A percentile compares a stretch with the other conserved stretches of the same genome.
Evolutionary conservation across 345 rosid species (phyloP).

Genomic region (Anastatica hierochuntica): DNA sequence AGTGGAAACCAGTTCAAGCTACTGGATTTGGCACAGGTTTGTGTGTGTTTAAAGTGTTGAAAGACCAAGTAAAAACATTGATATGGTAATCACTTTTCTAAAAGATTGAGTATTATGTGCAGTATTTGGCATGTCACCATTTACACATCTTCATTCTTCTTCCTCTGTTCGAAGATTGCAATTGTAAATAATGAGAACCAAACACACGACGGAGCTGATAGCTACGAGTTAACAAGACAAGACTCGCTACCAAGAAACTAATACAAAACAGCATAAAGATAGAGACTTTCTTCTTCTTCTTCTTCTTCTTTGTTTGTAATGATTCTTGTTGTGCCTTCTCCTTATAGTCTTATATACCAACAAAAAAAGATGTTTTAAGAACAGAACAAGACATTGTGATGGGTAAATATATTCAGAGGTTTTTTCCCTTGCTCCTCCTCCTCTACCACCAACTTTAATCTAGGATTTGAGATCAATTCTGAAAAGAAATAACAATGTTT

Average conservation of each 20-base stretch:
- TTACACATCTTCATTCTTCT: conserved; percentile 83
- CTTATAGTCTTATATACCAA: too few species aligned
- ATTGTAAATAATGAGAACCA: conserved; percentile 27
- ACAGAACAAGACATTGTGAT: conserved; percentile 19
- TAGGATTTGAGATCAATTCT: too few species aligned
- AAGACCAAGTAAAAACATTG: background rate
- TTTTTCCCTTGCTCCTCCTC: background rate
- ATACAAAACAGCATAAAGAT: conserved; percentile 5
- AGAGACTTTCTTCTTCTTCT: conserved; percentile 5
- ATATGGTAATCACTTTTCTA: background rate
- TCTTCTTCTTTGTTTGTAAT: conserved; percentile 13
- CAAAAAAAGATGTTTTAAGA: conserved; percentile 10
- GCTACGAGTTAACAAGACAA: conserved; percentile 54
- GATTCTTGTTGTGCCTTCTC: background rate
- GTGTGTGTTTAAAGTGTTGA: background rate
- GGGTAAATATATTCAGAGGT: conserved; percentile 16
- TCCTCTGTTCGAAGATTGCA: conserved; percentile 75
- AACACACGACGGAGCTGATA: conserved; percentile 19
- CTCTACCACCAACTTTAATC: too few species aligned
- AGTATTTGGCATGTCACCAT: conserved; percentile 76
- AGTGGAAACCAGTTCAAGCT: conserved; percentile 67
- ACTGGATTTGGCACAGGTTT: conserved; percentile 99
- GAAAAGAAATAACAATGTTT: too few species aligned
- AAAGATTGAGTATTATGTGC: conserved; percentile 27
- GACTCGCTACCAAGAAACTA: conserved; percentile 44